Base-by-base conservation (phyloP, 352 stramenopile genomes). In the Phytopythium litorale region DNA sequence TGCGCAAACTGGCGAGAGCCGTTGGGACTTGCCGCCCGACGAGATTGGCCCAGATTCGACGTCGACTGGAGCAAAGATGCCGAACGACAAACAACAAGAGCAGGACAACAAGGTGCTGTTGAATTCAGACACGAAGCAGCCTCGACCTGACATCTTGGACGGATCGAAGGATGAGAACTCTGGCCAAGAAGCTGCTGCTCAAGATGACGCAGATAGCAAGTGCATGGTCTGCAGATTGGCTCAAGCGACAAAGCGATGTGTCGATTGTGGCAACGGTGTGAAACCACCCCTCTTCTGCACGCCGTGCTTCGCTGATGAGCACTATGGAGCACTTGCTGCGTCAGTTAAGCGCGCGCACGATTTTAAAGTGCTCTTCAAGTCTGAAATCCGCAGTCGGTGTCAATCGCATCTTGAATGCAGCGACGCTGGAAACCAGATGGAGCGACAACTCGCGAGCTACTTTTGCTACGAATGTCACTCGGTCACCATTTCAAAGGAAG, bases 301-400 rank as follows among this genome's bases (percentile, higher is more conserved):
- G 0, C 3, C 50, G 4, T 92, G 83, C 49, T 92, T 89, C 37
- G 71, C 64, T n/a, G 64, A 71, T 11, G 78, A 92, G 46, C 79
- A 87, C 37, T 52, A 57, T 11, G 49, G 59, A 1, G 54, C 18
- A 9, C 50, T 63, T 3, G 54, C 52, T 4, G 38, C n/a, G 21
- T 48, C 42, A 1, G 21, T 12, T 30, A 75, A 81, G 40, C 56
- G 57, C 11, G 54, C 56, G 6, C 84, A 92, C 56, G 79, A 92
- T 59, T 92, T 92, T 32, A 70, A 71, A 32, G 68, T 84, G 4
- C 56, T 90, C 11, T 19, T 42, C 30, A 62, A 60, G 40, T 58
- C 33, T 56, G 58, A 62, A 9, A 51, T 54, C n/a, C 70, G 33
- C 30, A 78, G 55, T 40, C 68, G 52, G 7, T 88, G 78, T 48